Base-by-base conservation (phyloP, 768 basidiomycete genomes). In the Tylopilus sp. region DNA sequence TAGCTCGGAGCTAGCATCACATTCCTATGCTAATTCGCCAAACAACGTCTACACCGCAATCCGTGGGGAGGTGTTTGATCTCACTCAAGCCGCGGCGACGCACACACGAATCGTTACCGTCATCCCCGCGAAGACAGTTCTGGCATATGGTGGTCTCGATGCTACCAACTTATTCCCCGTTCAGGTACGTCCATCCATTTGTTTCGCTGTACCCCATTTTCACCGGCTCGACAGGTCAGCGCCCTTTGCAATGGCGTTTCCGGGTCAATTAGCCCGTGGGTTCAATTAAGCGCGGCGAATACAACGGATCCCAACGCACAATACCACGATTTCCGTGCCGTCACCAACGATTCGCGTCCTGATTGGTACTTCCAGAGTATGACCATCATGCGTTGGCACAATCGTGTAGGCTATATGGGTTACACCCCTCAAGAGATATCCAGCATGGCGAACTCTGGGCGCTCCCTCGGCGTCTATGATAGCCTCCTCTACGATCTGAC, bases 321-420 rank as follows among this genome's bases (percentile, higher is more conserved):
- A 62, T 99, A 98, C 68, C 97, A 98, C 68, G 96, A 99, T 67
- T 99, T 99, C 82, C 89, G 96, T 17, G 86, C 86, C 0, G 85
- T 78, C 65, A 87, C 86, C 31, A 88, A 85, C 54, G 96, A 98
- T 64, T 87, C 88, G 0, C 83, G 97, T 10, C 96, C 97, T 0
- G 97, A 99, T 66, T 99, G 97, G 97, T 99, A 98, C 70, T 94
- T 89, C 59, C 89, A 98, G 73, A 78, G 76, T 54, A 98, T 99
- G 97, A 89, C 90, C 3, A 69, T 81, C 65, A 87, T 99, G 87
- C 89, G 97, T 8, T 97, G 87, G 77, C 86, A 83, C 48, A 84
- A 83, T 61, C 89, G 96, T 34, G 81, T 85, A 36, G 97, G 97
- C 0, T 98, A 95, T 67, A 64, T 96, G 46, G 96, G 94, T 0